Evolutionary conservation across 306 rosid genomes (phyloP).

Genomic region (Arachis hypogaea): DNA sequence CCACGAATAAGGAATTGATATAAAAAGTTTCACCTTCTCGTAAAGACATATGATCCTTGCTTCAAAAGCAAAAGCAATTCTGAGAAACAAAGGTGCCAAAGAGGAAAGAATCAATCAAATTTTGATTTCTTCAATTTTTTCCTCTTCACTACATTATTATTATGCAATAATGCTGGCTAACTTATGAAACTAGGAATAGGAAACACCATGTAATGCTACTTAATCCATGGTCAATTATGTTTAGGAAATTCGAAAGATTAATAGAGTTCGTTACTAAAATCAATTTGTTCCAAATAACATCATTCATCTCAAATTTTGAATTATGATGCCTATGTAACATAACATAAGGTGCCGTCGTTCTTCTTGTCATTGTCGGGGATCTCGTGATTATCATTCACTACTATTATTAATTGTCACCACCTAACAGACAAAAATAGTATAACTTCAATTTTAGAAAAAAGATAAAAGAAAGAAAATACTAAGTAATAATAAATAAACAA

Average conservation of each 20-base stretch:
- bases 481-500: constrained; percentile 10
- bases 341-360: constrained; percentile 23
- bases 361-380: constrained; percentile 43
- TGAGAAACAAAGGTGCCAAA: neutral
- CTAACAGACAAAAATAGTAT: constrained; percentile 41
- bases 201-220: neutral
- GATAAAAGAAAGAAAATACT: neutral
- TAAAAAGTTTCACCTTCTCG: neutral
- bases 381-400: constrained; percentile 74
- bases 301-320: neutral
- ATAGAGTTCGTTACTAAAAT: neutral
- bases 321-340: no score
- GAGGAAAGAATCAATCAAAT: neutral
- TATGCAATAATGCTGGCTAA: neutral
- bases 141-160: neutral
- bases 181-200: neutral
- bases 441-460: neutral
- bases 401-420: constrained; percentile 44
- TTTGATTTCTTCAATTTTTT: neutral
- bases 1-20: no score
- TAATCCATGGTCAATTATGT: neutral
- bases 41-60: neutral
- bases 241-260: neutral
- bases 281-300: neutral
- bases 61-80: neutral